Evolutionary conservation across 495 filamentous ascomycete genomes (phyloP).

Genomic region (Podospora appendiculata): DNA sequence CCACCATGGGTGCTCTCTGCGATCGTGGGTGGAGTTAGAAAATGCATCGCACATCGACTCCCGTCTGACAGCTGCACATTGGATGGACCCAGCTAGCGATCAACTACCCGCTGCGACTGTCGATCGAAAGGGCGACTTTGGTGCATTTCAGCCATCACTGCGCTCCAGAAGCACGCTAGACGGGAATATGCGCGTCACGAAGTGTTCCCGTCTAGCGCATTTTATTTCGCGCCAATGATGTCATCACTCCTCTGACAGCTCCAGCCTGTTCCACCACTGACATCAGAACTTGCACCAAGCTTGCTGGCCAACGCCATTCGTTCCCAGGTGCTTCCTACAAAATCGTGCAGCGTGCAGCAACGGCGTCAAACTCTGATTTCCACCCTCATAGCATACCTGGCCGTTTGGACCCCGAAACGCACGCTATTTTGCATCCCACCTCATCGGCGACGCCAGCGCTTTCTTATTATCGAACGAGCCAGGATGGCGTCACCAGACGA

Average conservation of each 20-base stretch:
- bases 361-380: background rate
- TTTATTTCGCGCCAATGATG: slow-evolving; percentile 13
- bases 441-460: background rate
- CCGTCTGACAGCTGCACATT: no score
- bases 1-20: no score
- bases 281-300: background rate
- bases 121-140: no score
- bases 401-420: background rate
- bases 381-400: background rate
- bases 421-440: background rate
- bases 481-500: slow-evolving; percentile 4
- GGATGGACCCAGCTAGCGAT: no score
- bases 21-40: no score
- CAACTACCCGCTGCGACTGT: no score
- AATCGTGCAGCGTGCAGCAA: background rate
- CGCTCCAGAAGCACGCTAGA: no score
- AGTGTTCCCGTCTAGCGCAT: no score
- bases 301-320: background rate
- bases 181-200: background rate
- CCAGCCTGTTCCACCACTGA: background rate
- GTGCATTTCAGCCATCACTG: no score
- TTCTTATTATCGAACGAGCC: background rate
- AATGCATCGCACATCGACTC: no score
- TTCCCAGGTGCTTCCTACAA: background rate
- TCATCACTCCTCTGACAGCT: slow-evolving; percentile 13